Conservation (phyloP, 1,139 yeast species). For the Kodamaea anthophila region DNA sequence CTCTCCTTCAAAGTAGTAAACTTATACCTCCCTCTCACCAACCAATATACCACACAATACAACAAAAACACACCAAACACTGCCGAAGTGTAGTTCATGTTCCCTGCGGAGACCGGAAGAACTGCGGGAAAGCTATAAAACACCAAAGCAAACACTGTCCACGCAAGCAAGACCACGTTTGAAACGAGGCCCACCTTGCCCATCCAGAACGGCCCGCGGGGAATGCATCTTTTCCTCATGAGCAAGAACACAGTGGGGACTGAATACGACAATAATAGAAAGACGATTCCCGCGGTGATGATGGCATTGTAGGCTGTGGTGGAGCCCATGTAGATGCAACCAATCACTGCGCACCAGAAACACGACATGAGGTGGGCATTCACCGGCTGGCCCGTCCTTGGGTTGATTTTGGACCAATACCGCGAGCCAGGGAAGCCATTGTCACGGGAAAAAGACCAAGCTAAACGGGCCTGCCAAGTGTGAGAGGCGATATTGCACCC, state of each 20-base stretch:
- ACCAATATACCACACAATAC: slow-evolving; percentile 35
- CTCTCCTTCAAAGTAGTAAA: slow-evolving; percentile 24
- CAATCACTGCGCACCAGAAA: slow-evolving; percentile 29
- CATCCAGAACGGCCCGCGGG: slow-evolving; percentile 47
- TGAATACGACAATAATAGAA: slow-evolving; percentile 28
- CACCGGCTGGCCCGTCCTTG: slow-evolving; percentile 25
- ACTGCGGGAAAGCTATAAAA: slow-evolving; percentile 39
- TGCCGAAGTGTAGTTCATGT: slow-evolving; percentile 41
- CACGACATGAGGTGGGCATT: slow-evolving; percentile 32
- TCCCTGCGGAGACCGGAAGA: slow-evolving; percentile 37
- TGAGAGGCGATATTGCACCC: slow-evolving; percentile 38
- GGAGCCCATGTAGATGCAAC: slow-evolving; percentile 37
- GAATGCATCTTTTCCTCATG: slow-evolving; percentile 28
- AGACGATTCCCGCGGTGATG: slow-evolving; percentile 30
- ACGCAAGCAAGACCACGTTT: slow-evolving; percentile 21
- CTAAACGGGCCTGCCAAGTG: slow-evolving; percentile 32
- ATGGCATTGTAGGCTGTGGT: slow-evolving; percentile 37
- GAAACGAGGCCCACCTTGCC: slow-evolving; percentile 19
- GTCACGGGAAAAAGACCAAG: slow-evolving; percentile 31
- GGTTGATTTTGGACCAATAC: slow-evolving; percentile 26
- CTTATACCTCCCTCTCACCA: slow-evolving; percentile 29
- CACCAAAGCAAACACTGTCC: slow-evolving; percentile 37
- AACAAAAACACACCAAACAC: slow-evolving; percentile 24
- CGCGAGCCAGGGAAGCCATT: slow-evolving; percentile 34
- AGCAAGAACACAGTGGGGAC: slow-evolving; percentile 27